phyloP scores from a whole-genome alignment of 805 yeast genomes.

The Starmerella khaoyaiensis region DNA sequence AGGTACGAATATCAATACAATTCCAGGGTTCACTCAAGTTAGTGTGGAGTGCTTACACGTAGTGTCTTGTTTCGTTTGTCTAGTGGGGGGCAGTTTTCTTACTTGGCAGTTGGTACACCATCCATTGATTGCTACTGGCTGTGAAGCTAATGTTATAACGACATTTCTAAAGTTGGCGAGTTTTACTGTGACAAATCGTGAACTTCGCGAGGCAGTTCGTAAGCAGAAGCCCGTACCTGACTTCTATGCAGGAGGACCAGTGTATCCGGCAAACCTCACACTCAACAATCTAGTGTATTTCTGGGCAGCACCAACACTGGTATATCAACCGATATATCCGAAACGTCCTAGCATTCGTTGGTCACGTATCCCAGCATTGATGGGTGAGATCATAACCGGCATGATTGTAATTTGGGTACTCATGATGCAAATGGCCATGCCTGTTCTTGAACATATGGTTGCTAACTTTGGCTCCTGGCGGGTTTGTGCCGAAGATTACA shows the following conservation, averaged over 20 bases:
- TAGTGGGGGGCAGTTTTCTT: slow-evolving; percentile 13
- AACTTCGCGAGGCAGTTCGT: slow-evolving; percentile 29
- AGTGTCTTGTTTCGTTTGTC: slow-evolving; percentile 20
- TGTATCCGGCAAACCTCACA: slow-evolving; percentile 34
- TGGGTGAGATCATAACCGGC: slow-evolving; percentile 29
- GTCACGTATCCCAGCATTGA: slow-evolving; percentile 27
- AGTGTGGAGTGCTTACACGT: slow-evolving; percentile 29
- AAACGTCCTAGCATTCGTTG: slow-evolving; percentile 25
- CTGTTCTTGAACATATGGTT: slow-evolving; percentile 31
- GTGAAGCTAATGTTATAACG: slow-evolving; percentile 33
- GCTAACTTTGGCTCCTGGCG: slow-evolving; percentile 23
- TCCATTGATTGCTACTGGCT: slow-evolving; percentile 34
- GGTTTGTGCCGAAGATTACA: slow-evolving; percentile 25
- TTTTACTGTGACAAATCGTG: slow-evolving; percentile 35
- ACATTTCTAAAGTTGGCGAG: slow-evolving; percentile 33
- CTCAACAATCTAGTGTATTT: slow-evolving; percentile 29
- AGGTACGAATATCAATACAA: too few relatives aligned
- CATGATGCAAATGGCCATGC: slow-evolving; percentile 33
- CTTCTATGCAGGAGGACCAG: slow-evolving; percentile 24
- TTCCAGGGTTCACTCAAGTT: too few relatives aligned
- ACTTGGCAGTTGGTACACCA: slow-evolving; percentile 28
- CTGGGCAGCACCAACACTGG: slow-evolving; percentile 37
- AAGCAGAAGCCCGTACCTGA: slow-evolving; percentile 25
- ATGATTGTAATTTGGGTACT: slow-evolving; percentile 29
- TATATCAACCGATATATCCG: slow-evolving; percentile 39